Evolutionary conservation across 306 rosid species (phyloP), one percentile per base, ranked within the genome.

Genomic region (Prunus mongolica): DNA sequence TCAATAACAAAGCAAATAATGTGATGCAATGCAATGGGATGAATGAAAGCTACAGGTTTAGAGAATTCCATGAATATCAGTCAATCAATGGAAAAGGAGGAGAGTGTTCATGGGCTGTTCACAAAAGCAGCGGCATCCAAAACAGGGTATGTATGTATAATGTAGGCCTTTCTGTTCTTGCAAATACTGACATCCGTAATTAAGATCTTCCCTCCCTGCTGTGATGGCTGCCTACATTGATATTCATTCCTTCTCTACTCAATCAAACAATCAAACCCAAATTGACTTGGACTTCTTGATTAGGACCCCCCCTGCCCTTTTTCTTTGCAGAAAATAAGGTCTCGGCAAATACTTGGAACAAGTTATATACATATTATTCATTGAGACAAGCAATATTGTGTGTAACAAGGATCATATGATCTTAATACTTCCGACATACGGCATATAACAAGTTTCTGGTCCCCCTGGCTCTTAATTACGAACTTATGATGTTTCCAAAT

Each of bases 401-500:
- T 50, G 45, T 69, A 56, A 18, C 20, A 61, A 54, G 55, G 66
- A 45, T 55, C 41, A 13, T n/a, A 25, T 68, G 27, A 28, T 61
- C 34, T 34, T 67, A 65, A 47, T 73, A 46, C 61, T 67, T 61
- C 79, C 58, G 82, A 83, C 87, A 79, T 3, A 72, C 54, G 58
- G 79, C 73, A 61, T 30, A n/a, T 51, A 67, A 51, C 65, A 54
- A 65, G 76, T 47, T 51, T 27, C 51, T 25, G 54, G 67, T 69
- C 38, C 51, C 67, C 15, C 5, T n/a, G 62, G 44, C 8, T 16
- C 67, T 16, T 30, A 63, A 2, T 2, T 30, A 63, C 16, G 45
- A 63, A n/a, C 41, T 63, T 63, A 63, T 30, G 44, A 28, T 16
- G 44, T 63, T 28, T 30, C 12, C 20, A 9, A 30, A 63, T 15